Conservation (phyloP, 148 eudicot species). For the Talinum fruticosum region DNA sequence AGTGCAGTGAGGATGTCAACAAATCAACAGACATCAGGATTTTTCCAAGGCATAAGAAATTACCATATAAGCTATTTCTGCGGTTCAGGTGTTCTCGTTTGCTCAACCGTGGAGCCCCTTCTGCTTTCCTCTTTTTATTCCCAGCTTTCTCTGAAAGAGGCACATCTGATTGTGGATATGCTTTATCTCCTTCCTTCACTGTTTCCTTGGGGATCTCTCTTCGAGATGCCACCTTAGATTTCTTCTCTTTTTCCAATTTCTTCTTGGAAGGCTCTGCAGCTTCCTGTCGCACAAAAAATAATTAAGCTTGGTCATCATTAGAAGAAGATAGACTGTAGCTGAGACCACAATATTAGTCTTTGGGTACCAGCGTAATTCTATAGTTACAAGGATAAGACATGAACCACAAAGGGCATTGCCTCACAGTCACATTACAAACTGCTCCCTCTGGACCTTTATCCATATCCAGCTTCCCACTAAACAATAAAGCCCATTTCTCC, state of each 20-base stretch:
- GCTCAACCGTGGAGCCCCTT: conserved; percentile 13
- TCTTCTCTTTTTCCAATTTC: conserved; percentile 1
- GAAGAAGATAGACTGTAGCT: background rate
- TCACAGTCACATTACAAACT: background rate
- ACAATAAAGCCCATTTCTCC: too few species aligned
- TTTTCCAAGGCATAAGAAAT: conserved; percentile 26
- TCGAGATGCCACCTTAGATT: conserved; percentile 6
- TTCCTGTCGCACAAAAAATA: conserved; percentile 11
- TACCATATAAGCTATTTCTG: conserved; percentile 68
- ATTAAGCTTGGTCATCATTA: background rate
- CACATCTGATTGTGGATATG: conserved; percentile 3
- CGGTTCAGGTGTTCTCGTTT: conserved; percentile 30
- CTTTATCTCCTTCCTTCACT: conserved; percentile 14
- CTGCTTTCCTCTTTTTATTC: conserved; percentile 24
- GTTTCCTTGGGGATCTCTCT: conserved; percentile 1
- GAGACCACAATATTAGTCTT: background rate
- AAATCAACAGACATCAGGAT: conserved; percentile 6
- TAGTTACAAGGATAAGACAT: background rate
- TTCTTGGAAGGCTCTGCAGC: background rate
- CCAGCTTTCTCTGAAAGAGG: conserved; percentile 7
- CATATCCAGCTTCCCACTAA: background rate
- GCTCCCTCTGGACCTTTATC: background rate
- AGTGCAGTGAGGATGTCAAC: conserved; percentile 1
- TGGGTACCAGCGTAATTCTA: background rate
- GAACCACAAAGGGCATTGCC: background rate